Base-by-base conservation (phyloP, 2,329 filamentous ascomycete genomes). In the Ceratocystis huliohia region DNA sequence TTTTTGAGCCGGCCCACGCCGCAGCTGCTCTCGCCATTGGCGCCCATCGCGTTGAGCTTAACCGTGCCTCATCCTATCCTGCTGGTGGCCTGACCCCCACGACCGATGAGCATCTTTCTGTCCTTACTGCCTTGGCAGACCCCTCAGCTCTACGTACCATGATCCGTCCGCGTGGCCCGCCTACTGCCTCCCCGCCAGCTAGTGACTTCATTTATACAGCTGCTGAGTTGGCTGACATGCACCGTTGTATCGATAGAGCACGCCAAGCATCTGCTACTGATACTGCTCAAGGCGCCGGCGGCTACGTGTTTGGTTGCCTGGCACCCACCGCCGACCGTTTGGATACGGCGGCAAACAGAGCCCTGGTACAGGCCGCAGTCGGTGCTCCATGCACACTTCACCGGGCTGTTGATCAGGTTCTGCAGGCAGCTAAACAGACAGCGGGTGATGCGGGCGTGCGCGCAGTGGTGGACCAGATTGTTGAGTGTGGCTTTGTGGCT, bases 11-110 rank as follows among this genome's bases (percentile, higher is more conserved):
- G 28, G 68, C 69, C 13, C 74, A 75, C 4, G 80, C 78, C 44
- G 46, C 33, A 48, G 69, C 73, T 45, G 68, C 70, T 8, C 79
- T 80, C 7, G 73, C 77, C 53, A 72, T 75, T n/a, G 80, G 80
- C 41, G 80, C 78, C 63, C 73, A 75, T 2, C 79, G 82, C 53
- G 73, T 84, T 62, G 82, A 85, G 71, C 76, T 85, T 70, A 84
- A 84, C 71, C 77, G 77, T 2, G 70, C 73, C 8, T 78, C 75
- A 2, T 84, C 82, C 0, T 84, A 84, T 69, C 66, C 71, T 1
- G 72, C 70, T 1, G 82, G 81, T 59, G 82, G 82, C 6, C 75
- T 81, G 17, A 84, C 82, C 0, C 82, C 82, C 1, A 70, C 75
- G 0, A 30, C 77, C 2, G 69, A 73, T 7, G 77, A 81, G 20